These are phyloP conservation scores for Salix purpurea DNA, from an alignment of 345 rosid genomes.

Conservation along the genomic window DNA sequence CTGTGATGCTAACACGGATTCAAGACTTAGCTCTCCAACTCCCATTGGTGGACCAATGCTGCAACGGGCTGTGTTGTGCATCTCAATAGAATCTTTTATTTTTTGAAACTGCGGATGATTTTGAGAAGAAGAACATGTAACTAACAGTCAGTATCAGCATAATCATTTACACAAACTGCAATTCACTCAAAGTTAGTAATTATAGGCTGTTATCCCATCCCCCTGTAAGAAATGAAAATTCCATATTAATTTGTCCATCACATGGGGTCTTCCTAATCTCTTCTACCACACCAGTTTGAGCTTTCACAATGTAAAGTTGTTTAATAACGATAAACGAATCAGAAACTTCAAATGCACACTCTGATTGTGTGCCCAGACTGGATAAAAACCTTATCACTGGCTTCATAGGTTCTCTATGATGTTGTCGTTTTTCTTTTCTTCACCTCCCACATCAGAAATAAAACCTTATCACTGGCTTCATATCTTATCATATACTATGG, in stretches of 20 bases:
- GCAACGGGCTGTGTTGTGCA: slow-evolving; percentile 59
- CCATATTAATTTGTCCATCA: not conserved
- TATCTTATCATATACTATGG: not conserved
- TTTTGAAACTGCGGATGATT: slow-evolving; percentile 67
- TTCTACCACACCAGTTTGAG: not conserved
- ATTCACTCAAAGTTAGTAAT: not conserved
- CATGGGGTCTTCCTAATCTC: too few species aligned
- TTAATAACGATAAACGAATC: not conserved
- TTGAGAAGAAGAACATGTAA: not conserved
- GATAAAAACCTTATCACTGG: not conserved
- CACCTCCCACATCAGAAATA: not conserved
- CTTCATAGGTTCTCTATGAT: not conserved
- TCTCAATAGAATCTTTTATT: slow-evolving; percentile 71
- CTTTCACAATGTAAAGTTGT: not conserved
- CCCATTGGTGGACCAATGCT: slow-evolving; percentile 53
- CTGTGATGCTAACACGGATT: slow-evolving; percentile 32
- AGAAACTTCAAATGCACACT: not conserved
- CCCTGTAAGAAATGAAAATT: not conserved
- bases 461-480: not conserved
- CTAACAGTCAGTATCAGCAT: not conserved
- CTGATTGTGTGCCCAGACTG: not conserved
- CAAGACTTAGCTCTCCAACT: slow-evolving; percentile 55
- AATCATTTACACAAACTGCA: not conserved
- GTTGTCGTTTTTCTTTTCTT: too few species aligned
- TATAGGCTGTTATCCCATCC: not conserved